These are phyloP conservation scores for Cystobasidium onofrii DNA, from an alignment of 768 basidiomycete genomes.

Conservation along the genomic window DNA sequence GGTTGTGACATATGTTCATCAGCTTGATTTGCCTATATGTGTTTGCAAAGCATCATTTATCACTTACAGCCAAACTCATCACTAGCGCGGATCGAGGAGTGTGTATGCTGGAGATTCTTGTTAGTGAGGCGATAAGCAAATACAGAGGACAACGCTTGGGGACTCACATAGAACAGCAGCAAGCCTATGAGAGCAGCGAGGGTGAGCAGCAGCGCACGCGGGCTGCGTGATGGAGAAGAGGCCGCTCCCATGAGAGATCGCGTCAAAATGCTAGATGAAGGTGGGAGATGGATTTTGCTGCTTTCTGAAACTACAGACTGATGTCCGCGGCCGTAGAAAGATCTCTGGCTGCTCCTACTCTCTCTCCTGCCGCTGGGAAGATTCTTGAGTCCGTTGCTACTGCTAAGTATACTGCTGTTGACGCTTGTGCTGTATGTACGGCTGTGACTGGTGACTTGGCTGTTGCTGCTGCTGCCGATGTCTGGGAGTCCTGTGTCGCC, in stretches of 20 bases:
- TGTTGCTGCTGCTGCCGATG: not conserved
- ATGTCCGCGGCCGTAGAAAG: not conserved
- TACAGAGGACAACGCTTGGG: not conserved
- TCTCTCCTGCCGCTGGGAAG: not conserved
- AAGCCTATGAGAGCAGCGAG: not conserved
- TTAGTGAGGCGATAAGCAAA: not conserved
- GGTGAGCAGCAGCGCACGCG: not conserved
- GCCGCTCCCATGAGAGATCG: not conserved
- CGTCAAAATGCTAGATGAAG: not conserved
- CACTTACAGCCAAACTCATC: constrained; percentile 7
- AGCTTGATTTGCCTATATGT: not conserved
- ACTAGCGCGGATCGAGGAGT: not conserved
- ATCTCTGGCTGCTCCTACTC: not conserved
- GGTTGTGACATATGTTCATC: not conserved
- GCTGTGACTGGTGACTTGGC: not conserved
- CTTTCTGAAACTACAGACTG: not conserved
- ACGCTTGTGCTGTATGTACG: not conserved
- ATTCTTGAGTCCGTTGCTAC: not conserved
- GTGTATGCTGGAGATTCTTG: not conserved
- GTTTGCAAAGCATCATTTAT: not conserved
- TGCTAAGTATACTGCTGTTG: not conserved
- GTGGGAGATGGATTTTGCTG: not conserved
- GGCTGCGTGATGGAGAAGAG: not conserved
- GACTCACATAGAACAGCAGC: constrained; percentile 6
- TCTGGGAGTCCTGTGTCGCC: not conserved